Percentiles rank a stretch among this genome's conserved stretches.
phyloP scores from a whole-genome alignment of 257 asterid genomes.

The Verbascum thapsus region DNA sequence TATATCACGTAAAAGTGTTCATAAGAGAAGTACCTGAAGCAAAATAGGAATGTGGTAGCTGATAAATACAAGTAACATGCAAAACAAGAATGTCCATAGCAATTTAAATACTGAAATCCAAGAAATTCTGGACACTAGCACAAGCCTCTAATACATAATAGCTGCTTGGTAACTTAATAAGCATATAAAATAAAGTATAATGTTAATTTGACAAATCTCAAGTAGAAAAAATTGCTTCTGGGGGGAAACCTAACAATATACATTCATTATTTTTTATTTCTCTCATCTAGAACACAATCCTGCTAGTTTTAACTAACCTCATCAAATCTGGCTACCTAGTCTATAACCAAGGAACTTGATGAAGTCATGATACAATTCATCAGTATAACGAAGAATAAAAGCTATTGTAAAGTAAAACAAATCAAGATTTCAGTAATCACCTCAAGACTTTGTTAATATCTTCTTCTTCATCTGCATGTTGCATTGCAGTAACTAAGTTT shows the following conservation, averaged over 20 bases:
- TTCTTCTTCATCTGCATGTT: conserved; percentile 99
- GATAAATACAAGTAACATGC: conserved; percentile 6
- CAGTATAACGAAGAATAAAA: conserved; percentile 19
- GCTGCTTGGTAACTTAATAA: conserved; percentile 19
- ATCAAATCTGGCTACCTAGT: neutral
- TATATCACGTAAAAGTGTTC: conserved; percentile 99
- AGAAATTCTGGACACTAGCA: neutral
- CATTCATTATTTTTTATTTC: neutral
- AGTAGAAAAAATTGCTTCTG: conserved; percentile 3
- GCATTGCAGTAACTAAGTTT: conserved; percentile 89
- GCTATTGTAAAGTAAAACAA: conserved; percentile 13
- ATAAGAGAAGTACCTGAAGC: conserved; percentile 93
- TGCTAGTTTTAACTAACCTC: neutral
- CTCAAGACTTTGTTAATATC: conserved; percentile 97
- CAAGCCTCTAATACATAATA: neutral
- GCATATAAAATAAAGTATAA: neutral
- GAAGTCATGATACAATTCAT: neutral
- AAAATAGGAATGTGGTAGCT: conserved; percentile 23
- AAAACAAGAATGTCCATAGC: conserved; percentile 9
- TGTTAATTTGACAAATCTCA: conserved; percentile 12
- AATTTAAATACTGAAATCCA: neutral
- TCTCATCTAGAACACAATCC: conserved; percentile 1
- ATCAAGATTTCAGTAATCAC: conserved; percentile 40
- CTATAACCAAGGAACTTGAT: conserved; percentile 11
- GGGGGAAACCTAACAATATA: conserved; percentile 1